Conservation (phyloP, 257 asterid genomes). For the Gardenia jasminoides region DNA sequence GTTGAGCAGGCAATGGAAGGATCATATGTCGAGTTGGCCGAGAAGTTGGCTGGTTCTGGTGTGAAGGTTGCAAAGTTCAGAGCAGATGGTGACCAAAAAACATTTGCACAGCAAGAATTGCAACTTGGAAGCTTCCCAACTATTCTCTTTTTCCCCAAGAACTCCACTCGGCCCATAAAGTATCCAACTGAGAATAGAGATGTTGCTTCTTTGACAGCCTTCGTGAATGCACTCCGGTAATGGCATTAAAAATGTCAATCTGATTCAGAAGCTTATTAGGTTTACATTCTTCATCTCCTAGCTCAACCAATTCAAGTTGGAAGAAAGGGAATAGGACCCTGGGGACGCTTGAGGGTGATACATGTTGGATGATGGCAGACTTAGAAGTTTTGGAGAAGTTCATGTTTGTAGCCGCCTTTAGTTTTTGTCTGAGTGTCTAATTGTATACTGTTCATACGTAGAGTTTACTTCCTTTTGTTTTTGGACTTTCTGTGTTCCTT, state of each 20-base stretch:
- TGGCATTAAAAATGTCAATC: not conserved
- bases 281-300: not conserved
- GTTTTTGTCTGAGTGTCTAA: not conserved
- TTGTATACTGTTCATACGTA: not conserved
- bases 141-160: slow-evolving; percentile 66
- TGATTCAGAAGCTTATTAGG: not conserved
- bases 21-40: slow-evolving; percentile 61
- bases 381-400: not conserved
- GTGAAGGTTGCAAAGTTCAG: slow-evolving; percentile 80
- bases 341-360: not conserved
- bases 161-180: slow-evolving; percentile 57
- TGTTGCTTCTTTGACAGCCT: slow-evolving; percentile 70
- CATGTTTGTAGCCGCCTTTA: not conserved
- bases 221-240: slow-evolving; percentile 67
- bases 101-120: slow-evolving; percentile 62
- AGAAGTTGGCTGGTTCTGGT: slow-evolving; percentile 57
- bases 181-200: slow-evolving; percentile 84
- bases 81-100: slow-evolving; percentile 84
- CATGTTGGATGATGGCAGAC: not conserved
- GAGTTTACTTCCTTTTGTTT: not conserved
- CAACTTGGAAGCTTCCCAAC: slow-evolving; percentile 82
- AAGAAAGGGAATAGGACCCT: not conserved
- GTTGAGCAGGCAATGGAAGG: slow-evolving; percentile 57
- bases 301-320: not conserved
- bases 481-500: not conserved